Evolutionary conservation across 352 stramenopile species (phyloP), one percentile per base, ranked within the genome.

Genomic region (Globisporangium alternatum): DNA sequence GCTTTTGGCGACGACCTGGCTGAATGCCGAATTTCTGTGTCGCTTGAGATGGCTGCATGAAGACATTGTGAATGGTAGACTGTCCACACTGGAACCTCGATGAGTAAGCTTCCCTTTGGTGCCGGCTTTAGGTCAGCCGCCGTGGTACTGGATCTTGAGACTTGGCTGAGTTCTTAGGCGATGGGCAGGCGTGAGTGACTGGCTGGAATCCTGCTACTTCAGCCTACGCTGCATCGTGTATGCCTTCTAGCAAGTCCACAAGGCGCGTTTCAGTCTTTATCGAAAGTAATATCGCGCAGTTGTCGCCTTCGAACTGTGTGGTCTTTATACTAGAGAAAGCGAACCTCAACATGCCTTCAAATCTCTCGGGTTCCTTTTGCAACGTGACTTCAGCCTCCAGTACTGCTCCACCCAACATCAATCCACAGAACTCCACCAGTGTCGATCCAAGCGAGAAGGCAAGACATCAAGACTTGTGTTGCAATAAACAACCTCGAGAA

Each of bases 381-480:
- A 43, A 43, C 21, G 41, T 59, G 17, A 69, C 37, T 45, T 80
- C 72, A 31, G 63, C 51, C 56, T 80, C 72, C 43, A 80, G 39
- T 0, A 65, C 48, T 5, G 54, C 30, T 2, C 68, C 65, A 7
- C 2, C 74, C 74, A 35, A 71, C n/a, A 37, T 81, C 74, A 22
- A 78, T 60, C 74, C 74, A 81, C 21, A 30, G 1, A 52, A 4
- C 51, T 45, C 60, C 49, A 19, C 66, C 61, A 22, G 66, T 17
- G 22, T 59, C 15, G 9, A 69, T 65, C 66, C 69, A 52, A 12
- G 15, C 7, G 21, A 22, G 41, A 5, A 22, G 19, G 41, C 41
- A 47, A 47, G 17, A 47, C 2, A 5, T 43, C 37, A 43, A 43
- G 37, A 43, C 37, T 5, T 17, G 37, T 17, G 37, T 15, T 43